These are phyloP conservation scores for Chaetomiaceae sp. DNA, from an alignment of 2,329 filamentous ascomycete genomes.

Conservation along the genomic window DNA sequence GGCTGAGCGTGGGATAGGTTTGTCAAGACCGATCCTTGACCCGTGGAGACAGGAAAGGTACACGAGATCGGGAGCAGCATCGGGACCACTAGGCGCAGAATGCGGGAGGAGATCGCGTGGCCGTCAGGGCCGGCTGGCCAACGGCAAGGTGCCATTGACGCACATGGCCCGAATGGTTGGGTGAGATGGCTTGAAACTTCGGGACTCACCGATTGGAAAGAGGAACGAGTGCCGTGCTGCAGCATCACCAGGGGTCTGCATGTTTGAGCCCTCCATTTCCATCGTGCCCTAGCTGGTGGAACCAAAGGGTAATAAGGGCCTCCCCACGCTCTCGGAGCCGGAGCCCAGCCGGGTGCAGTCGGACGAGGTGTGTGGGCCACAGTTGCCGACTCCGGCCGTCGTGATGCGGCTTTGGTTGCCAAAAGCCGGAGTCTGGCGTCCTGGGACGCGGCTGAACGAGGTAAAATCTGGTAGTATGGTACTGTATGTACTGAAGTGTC, in stretches of 20 bases:
- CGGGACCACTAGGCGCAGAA: conserved; percentile 21
- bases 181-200: conserved; percentile 27
- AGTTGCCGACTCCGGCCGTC: neutral
- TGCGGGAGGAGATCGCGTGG: conserved; percentile 25
- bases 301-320: conserved; percentile 8
- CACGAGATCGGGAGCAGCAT: conserved; percentile 7
- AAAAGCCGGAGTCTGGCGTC: too few species aligned
- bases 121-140: conserved; percentile 35
- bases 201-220: conserved; percentile 52
- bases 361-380: neutral
- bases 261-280: conserved; percentile 40
- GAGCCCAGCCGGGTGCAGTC: neutral
- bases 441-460: neutral
- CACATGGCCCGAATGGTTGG: conserved; percentile 50
- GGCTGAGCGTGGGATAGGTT: conserved; percentile 18
- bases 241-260: conserved; percentile 41
- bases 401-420: neutral
- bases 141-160: conserved; percentile 40
- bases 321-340: conserved; percentile 5
- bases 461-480: too few species aligned
- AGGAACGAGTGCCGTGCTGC: conserved; percentile 45
- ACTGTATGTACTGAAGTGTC: too few species aligned
- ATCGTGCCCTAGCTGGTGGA: conserved; percentile 31
- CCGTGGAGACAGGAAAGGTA: neutral
- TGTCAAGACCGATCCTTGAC: neutral